Base-by-base conservation (phyloP, 2,329 filamentous ascomycete species). In the Phaeosphaeria sp. region DNA sequence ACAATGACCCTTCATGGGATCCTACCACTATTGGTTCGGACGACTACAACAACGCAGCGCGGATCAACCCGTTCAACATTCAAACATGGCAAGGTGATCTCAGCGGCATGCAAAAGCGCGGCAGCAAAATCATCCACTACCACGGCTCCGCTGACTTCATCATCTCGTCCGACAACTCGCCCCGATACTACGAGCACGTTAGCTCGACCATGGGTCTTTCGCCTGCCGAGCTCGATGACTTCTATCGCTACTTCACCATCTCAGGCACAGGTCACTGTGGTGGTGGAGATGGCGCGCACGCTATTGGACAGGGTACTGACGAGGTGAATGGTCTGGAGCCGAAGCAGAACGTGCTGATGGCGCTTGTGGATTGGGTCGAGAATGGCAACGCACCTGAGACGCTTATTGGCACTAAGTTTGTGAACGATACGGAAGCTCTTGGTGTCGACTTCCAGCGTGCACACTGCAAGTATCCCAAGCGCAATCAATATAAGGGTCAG, bases 201-300 rank as follows among this genome's bases (percentile, higher is more conserved):
- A 71, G 74, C 2, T n/a, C 69, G 24, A 82, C 79, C 0, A 82
- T 84, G 80, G 61, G 67, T 2, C 64, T 75, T 0, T 59, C 70
- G 0, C 49, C 68, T 1, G 48, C 58, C 0, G 57, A 77, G 53
- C 66, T 83, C 5, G 80, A 83, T 55, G 64, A 71, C 0, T 83
- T 82, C 57, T 81, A 83, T 61, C 79, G 84, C 48, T 81, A 78
- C 69, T 86, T 87, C 75, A 78, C 78, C 30, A 82, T 82, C 68
- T 81, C 69, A 56, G 85, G 84, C 6, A 83, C 84, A 75, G 75
- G 70, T 2, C 84, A 86, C 68, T 86, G 84, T 65, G 60, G 57
- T 30, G 79, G 79, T 6, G 84, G 85, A 6, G 73, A 71, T 1
- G 83, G 83, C 1, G 83, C 83, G 1, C 71, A 68, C 47, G 68